These are phyloP conservation scores for Plectosphaerella sp. DNA, from an alignment of 2,329 filamentous ascomycete species.

Conservation along the genomic window DNA sequence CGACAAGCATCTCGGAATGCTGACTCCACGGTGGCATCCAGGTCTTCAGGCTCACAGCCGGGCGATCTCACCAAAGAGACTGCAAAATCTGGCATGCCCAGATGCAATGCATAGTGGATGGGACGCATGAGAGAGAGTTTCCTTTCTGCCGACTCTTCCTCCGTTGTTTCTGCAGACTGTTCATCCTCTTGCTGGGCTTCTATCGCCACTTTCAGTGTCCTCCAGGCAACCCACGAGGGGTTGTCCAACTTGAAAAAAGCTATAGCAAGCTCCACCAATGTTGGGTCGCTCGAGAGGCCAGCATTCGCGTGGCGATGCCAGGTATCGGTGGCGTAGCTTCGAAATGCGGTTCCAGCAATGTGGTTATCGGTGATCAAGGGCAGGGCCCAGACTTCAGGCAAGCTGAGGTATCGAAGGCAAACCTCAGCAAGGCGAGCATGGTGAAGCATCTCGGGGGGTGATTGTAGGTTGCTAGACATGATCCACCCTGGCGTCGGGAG, in stretches of 20 bases:
- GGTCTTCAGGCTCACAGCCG: too few species aligned
- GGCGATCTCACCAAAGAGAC: too few species aligned
- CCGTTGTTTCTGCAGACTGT: background rate
- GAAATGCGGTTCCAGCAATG: background rate
- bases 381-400: background rate
- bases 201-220: background rate
- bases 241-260: background rate
- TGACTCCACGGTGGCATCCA: too few species aligned
- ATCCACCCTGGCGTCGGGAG: background rate
- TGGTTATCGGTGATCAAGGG: background rate
- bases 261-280: background rate
- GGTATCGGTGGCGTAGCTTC: slow-evolving; percentile 2
- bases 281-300: background rate
- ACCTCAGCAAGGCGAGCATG: background rate
- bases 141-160: background rate
- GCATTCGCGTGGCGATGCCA: slow-evolving; percentile 2
- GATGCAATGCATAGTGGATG: background rate
- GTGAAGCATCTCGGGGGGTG: background rate
- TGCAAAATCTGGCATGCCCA: background rate
- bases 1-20: too few species aligned
- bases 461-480: background rate
- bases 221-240: background rate
- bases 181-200: background rate
- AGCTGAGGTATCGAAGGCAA: slow-evolving; percentile 2
- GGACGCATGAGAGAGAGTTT: background rate